Percentiles rank a stretch among this genome's conserved stretches.
These are phyloP conservation scores for Circinella minor DNA, from an alignment of 371 early-diverging fungal genomes.

Conservation along the genomic window DNA sequence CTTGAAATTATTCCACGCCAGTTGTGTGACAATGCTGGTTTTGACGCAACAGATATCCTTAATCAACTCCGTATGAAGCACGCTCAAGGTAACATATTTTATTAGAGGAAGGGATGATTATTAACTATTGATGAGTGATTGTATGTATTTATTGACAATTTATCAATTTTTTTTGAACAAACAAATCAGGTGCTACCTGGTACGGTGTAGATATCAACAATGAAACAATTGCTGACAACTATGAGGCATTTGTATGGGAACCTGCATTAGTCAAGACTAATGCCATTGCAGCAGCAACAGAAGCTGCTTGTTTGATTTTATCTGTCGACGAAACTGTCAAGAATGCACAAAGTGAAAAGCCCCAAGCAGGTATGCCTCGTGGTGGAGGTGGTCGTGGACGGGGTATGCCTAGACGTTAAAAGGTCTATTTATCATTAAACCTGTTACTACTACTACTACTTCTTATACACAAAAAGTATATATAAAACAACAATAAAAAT, in stretches of 20 bases:
- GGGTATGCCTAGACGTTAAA: conserved; percentile 66
- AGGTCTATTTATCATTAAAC: not conserved
- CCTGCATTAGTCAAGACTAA: conserved; percentile 99
- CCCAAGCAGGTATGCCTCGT: conserved; percentile 61
- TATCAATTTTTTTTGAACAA: not conserved
- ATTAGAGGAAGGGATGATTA: not conserved
- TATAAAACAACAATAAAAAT: not conserved
- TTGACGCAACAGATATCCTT: conserved; percentile 98
- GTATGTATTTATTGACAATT: not conserved
- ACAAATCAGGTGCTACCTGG: conserved; percentile 73
- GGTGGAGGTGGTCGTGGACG: conserved; percentile 61
- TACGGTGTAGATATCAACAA: conserved; percentile 93
- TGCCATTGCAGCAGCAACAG: conserved; percentile 94
- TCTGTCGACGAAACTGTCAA: conserved; percentile 97
- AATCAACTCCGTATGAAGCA: conserved; percentile 98
- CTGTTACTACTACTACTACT: no score
- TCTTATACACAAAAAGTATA: not conserved
- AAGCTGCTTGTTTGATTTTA: conserved; percentile 96
- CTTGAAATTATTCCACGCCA: conserved; percentile 99
- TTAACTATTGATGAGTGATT: not conserved
- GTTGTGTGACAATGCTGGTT: conserved; percentile 99
- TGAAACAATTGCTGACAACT: conserved; percentile 92
- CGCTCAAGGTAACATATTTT: conserved; percentile 65
- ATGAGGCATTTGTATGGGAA: conserved; percentile 98
- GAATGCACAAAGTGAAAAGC: conserved; percentile 69